Conservation (phyloP, 1,284 basidiomycete genomes). For the Erythrobasidium hasegawianum region DNA sequence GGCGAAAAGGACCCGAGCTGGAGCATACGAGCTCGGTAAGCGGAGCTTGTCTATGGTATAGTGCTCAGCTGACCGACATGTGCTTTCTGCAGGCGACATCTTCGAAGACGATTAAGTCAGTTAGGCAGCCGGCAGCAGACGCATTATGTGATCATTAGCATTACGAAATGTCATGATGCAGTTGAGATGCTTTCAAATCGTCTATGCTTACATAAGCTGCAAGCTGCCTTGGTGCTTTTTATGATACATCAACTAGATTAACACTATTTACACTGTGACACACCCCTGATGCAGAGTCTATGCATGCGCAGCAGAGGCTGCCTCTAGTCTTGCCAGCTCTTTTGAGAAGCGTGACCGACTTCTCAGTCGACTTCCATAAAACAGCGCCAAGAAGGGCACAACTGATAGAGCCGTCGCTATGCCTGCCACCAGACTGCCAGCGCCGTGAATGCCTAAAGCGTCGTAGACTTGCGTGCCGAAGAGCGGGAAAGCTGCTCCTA, state of each 20-base stretch:
- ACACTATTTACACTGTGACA: not conserved
- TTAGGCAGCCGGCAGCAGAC: not conserved
- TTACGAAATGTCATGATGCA: not conserved
- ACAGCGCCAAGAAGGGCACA: constrained; percentile 22
- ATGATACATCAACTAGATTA: not conserved
- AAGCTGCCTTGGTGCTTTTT: not conserved
- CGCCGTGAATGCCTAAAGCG: constrained; percentile 27
- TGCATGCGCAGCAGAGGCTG: not conserved
- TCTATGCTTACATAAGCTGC: not conserved
- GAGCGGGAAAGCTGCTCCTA: constrained; percentile 30
- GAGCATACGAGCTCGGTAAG: constrained; percentile 31
- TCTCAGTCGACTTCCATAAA: constrained; percentile 14
- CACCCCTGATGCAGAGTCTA: not conserved
- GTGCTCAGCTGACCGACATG: not conserved
- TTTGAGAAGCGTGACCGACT: constrained; percentile 21
- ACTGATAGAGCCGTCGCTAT: constrained; percentile 18
- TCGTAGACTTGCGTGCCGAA: constrained; percentile 11
- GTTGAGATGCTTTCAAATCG: not conserved
- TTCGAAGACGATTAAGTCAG: constrained; percentile 25
- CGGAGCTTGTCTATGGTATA: not conserved
- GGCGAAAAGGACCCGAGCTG: constrained; percentile 37
- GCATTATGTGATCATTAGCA: not conserved
- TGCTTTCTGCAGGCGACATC: constrained; percentile 18
- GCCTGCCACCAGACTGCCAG: constrained; percentile 19
- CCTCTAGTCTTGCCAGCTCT: constrained; percentile 4